Conservation (phyloP, 1,139 yeast species). For the Taphrina flavorubra region DNA sequence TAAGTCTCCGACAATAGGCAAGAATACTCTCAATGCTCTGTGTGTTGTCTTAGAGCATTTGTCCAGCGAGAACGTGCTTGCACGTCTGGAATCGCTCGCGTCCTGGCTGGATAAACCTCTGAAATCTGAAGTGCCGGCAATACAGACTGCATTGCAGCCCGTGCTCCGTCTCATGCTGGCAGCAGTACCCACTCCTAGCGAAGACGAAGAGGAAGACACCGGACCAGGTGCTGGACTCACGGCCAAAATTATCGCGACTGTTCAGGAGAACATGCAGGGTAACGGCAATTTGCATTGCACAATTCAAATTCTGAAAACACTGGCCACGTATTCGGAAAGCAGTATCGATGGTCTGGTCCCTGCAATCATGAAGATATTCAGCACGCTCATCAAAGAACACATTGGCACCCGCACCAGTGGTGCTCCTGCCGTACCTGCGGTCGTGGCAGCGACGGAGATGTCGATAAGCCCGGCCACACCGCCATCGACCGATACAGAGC, state of each 20-base stretch:
- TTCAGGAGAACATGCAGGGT: conserved; percentile 81
- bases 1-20: conserved; percentile 71
- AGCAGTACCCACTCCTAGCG: conserved; percentile 58
- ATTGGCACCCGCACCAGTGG: conserved; percentile 52
- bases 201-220: conserved; percentile 56
- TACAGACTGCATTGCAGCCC: conserved; percentile 60
- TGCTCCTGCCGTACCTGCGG: conserved; percentile 39
- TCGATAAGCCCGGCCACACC: conserved; percentile 43
- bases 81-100: conserved; percentile 68
- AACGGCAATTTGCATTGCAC: conserved; percentile 82
- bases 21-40: conserved; percentile 89
- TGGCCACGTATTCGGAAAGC: conserved; percentile 75
- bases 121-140: conserved; percentile 62
- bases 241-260: conserved; percentile 65
- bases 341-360: conserved; percentile 76
- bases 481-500: conserved; percentile 37
- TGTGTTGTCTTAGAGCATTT: conserved; percentile 85
- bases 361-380: conserved; percentile 80
- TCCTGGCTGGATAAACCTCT: conserved; percentile 80
- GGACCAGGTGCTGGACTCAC: conserved; percentile 65
- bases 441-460: conserved; percentile 38
- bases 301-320: conserved; percentile 81
- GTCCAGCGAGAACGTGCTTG: conserved; percentile 72
- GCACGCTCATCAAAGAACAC: conserved; percentile 87
- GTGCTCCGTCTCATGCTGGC: conserved; percentile 70